Conservation (phyloP, 192 early-diverging fungal genomes). For the Rhizophlyctis rosea region DNA sequence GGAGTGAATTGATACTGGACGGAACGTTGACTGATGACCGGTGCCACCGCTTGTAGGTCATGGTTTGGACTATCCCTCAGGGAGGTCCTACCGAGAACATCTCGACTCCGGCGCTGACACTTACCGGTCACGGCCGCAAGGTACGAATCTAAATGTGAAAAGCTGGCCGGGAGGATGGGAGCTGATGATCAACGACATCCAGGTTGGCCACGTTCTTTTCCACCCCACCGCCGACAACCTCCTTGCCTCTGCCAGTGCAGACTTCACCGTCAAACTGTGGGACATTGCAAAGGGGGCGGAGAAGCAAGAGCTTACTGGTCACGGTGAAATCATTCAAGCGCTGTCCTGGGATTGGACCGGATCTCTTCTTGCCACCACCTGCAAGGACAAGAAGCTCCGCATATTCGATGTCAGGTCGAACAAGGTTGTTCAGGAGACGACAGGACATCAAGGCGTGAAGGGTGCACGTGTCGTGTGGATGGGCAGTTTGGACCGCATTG, state of each 20-base stretch:
- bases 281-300: slow-evolving; percentile 84
- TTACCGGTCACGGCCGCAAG: slow-evolving; percentile 79
- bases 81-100: slow-evolving; percentile 69
- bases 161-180: not conserved
- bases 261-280: slow-evolving; percentile 79
- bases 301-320: slow-evolving; percentile 74
- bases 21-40: not conserved
- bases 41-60: slow-evolving; percentile 56
- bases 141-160: slow-evolving; percentile 14
- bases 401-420: slow-evolving; percentile 90
- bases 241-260: slow-evolving; percentile 82
- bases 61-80: slow-evolving; percentile 94
- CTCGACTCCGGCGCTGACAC: slow-evolving; percentile 71
- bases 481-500: slow-evolving; percentile 73
- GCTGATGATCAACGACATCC: not conserved
- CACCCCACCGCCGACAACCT: slow-evolving; percentile 95
- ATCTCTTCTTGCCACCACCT: slow-evolving; percentile 78
- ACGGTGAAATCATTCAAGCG: slow-evolving; percentile 89
- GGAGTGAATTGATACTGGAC: too few species aligned
- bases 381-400: slow-evolving; percentile 95
- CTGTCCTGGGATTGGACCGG: slow-evolving; percentile 89
- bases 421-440: slow-evolving; percentile 73
- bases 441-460: slow-evolving; percentile 94
- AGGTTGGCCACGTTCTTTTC: slow-evolving; percentile 98
- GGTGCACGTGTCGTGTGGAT: slow-evolving; percentile 91